These are phyloP conservation scores for Rosa chinensis DNA, from an alignment of 306 rosid genomes.

Conservation along the genomic window DNA sequence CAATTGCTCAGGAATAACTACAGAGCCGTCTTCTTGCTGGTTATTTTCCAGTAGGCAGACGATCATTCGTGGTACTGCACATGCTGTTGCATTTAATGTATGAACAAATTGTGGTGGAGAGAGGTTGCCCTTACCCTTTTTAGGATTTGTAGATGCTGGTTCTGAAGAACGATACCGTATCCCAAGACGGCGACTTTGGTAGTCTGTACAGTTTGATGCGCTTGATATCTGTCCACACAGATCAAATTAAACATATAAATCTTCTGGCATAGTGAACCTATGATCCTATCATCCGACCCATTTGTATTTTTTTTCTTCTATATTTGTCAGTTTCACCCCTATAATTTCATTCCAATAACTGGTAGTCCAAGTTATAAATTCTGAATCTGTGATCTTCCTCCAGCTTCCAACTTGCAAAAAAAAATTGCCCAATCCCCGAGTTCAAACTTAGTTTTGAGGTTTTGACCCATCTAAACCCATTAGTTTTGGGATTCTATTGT, in stretches of 20 bases:
- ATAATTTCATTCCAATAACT: too few relatives aligned
- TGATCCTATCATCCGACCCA: background rate
- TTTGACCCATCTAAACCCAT: too few relatives aligned
- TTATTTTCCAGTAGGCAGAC: constrained; percentile 80
- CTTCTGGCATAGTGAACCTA: background rate
- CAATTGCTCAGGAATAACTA: constrained; percentile 72
- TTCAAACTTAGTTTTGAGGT: too few relatives aligned
- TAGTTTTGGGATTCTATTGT: too few relatives aligned
- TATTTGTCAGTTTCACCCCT: too few relatives aligned
- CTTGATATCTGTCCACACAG: constrained; percentile 71
- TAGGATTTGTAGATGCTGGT: constrained; percentile 34
- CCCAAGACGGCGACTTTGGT: constrained; percentile 84
- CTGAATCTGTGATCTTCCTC: too few relatives aligned
- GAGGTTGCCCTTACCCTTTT: constrained; percentile 64
- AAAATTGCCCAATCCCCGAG: too few relatives aligned
- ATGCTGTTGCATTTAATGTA: constrained; percentile 93
- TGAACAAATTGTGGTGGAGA: constrained; percentile 80
- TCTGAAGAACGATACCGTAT: constrained; percentile 80
- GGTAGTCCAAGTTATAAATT: too few relatives aligned
- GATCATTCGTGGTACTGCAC: constrained; percentile 91
- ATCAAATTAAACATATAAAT: background rate
- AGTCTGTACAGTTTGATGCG: constrained; percentile 85
- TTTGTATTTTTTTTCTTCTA: too few relatives aligned
- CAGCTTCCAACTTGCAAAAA: too few relatives aligned
- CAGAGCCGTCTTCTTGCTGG: constrained; percentile 86